Percentiles rank a stretch among this genome's conserved stretches.
These are phyloP conservation scores for Phyllosticta citribraziliensis DNA, from an alignment of 2,329 filamentous ascomycete species.

Conservation along the genomic window DNA sequence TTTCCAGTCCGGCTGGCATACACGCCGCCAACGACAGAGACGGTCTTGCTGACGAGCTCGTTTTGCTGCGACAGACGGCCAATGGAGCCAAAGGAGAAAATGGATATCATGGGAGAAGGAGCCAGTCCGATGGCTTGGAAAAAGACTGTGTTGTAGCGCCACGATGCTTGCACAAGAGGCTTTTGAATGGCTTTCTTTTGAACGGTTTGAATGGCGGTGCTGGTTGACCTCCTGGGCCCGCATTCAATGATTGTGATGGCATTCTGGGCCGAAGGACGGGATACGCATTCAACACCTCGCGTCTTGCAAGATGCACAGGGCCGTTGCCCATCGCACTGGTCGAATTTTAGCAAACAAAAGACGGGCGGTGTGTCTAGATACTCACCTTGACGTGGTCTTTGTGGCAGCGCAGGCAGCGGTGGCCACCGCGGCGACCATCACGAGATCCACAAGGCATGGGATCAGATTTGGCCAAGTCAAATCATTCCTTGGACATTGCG, in stretches of 20 bases:
- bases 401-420: slow-evolving; percentile 8
- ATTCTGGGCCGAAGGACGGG: background rate
- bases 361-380: background rate
- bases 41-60: slow-evolving; percentile 4
- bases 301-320: slow-evolving; percentile 8
- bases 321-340: slow-evolving; percentile 7
- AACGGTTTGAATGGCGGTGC: background rate
- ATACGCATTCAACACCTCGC: slow-evolving; percentile 3
- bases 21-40: slow-evolving; percentile 6
- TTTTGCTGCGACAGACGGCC: slow-evolving; percentile 4
- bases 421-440: slow-evolving; percentile 5
- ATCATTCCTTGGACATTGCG: background rate
- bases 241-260: slow-evolving; percentile 5
- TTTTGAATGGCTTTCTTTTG: background rate
- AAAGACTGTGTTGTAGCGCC: slow-evolving; percentile 8
- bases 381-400: slow-evolving; percentile 10
- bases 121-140: slow-evolving; percentile 8
- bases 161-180: slow-evolving; percentile 2
- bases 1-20: slow-evolving; percentile 7
- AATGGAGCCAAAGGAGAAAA: slow-evolving; percentile 6
- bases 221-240: background rate
- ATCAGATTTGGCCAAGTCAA: background rate
- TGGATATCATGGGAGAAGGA: slow-evolving; percentile 5
- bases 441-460: slow-evolving; percentile 8
- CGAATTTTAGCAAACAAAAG: background rate